Percentiles rank a stretch among this genome's conserved stretches.
Evolutionary conservation across 345 rosid genomes (phyloP).

Genomic region (Microcos paniculata): DNA sequence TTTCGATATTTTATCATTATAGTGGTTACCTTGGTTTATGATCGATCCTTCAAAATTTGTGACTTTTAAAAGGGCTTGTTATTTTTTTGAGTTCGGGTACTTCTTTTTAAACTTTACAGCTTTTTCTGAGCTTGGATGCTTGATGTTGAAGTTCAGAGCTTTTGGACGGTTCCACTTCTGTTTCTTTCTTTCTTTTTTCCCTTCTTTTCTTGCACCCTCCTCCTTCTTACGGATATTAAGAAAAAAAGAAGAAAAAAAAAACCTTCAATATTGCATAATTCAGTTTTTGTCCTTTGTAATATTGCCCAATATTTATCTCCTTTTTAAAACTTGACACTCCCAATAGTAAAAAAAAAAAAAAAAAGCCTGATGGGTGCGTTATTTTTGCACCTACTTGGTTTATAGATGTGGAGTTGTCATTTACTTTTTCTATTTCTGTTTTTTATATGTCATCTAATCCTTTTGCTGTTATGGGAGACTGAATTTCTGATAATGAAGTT

Average conservation of each 20-base stretch:
- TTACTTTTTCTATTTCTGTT: conserved; percentile 24
- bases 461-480: conserved; percentile 30
- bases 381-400: conserved; percentile 36
- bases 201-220: conserved; percentile 2
- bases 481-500: conserved; percentile 32
- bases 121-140: conserved; percentile 40
- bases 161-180: conserved; percentile 49
- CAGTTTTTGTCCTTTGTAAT: background rate
- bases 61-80: conserved; percentile 2
- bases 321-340: conserved; percentile 22
- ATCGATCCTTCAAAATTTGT: background rate
- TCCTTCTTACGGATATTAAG: background rate
- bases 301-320: background rate
- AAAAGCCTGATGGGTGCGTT: background rate
- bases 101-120: conserved; percentile 42
- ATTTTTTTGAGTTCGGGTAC: conserved; percentile 10
- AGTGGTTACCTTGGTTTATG: background rate
- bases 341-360: conserved; percentile 22
- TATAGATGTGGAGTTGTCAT: conserved; percentile 32
- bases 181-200: conserved; percentile 6
- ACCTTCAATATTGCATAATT: background rate
- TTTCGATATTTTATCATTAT: background rate
- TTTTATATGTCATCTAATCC: conserved; percentile 31
- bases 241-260: background rate
- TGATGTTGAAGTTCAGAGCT: conserved; percentile 50